phyloP scores from a whole-genome alignment of 164 flowering plant genomes.

The Vitis labrusca region DNA sequence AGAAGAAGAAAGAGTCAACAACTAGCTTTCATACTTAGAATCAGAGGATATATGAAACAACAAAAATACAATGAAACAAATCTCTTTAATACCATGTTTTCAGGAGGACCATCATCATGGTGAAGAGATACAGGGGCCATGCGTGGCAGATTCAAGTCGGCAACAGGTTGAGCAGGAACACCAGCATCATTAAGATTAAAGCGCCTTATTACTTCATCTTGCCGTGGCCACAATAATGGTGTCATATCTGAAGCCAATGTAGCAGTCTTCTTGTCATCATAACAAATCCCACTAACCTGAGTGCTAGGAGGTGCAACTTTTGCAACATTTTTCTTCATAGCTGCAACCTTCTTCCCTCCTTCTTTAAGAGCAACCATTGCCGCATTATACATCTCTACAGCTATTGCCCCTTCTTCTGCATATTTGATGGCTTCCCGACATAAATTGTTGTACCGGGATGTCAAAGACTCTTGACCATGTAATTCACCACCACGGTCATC shows the following conservation, averaged over 20 bases:
- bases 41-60: neutral
- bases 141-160: conserved; percentile 61
- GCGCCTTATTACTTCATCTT: conserved; percentile 52
- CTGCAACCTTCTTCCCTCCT: conserved; percentile 54
- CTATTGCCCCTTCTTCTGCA: conserved; percentile 77
- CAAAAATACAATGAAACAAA: conserved; percentile 1
- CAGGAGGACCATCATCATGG: conserved; percentile 58
- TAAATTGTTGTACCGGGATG: conserved; percentile 50
- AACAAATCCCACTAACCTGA: conserved; percentile 31
- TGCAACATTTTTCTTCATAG: conserved; percentile 55
- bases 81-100: conserved; percentile 48
- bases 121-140: conserved; percentile 72
- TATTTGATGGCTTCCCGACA: conserved; percentile 69
- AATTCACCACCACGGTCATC: conserved; percentile 48
- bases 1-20: neutral
- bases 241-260: conserved; percentile 40
- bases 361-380: conserved; percentile 65
- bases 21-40: neutral
- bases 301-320: conserved; percentile 41
- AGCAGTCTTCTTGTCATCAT: conserved; percentile 41
- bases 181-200: conserved; percentile 67
- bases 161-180: conserved; percentile 32
- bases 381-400: conserved; percentile 57
- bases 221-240: conserved; percentile 75
- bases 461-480: conserved; percentile 50